Base-by-base conservation (phyloP, 441 rosid genomes). In the Metrosideros polymorpha region DNA sequence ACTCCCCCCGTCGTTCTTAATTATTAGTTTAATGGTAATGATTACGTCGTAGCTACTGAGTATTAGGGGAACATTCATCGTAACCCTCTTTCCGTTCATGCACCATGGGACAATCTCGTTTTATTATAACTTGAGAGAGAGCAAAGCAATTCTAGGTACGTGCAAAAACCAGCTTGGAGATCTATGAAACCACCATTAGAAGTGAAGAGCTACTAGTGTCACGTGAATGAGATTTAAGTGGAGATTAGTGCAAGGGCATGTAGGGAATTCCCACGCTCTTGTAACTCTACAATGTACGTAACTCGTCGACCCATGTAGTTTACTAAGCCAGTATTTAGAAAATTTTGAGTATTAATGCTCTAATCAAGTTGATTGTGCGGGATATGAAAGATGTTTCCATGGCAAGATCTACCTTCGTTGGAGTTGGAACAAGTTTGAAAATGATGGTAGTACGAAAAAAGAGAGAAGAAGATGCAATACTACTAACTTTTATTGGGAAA, bases 221-320 rank as follows among this genome's bases (percentile, higher is more conserved):
- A 61, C 42, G 8, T 30, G 42, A 63, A 9, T 19, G 25, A 63
- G 75, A 1, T 53, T 53, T 8, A 18, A 30, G 77, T 19, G 25
- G 45, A 9, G 45, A 32, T 35, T 0, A 18, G 4, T 4, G 77
- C 43, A 66, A 63, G 76, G 76, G 25, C 42, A 30, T 19, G 7
- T 3, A 19, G 77, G 45, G 77, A 56, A 56, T 56, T 53, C 25
- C 56, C 25, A 90, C 93, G 7, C 91, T 93, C 12, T 24, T 19
- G 56, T 53, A 53, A 53, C 56, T 53, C 56, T 22, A 53, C 56
- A 3, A 7, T 19, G 22, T 53, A 53, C 19, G 19, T 53, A 22
- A 19, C 56, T 53, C 66, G 49, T 2, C 49, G 53, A 50, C 17
- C 18, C 17, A 50, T 14, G 15, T 9, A 6, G 27, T 54, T 54